Conservation (phyloP, 768 basidiomycete genomes). For the Leucocoprinus sp. region DNA sequence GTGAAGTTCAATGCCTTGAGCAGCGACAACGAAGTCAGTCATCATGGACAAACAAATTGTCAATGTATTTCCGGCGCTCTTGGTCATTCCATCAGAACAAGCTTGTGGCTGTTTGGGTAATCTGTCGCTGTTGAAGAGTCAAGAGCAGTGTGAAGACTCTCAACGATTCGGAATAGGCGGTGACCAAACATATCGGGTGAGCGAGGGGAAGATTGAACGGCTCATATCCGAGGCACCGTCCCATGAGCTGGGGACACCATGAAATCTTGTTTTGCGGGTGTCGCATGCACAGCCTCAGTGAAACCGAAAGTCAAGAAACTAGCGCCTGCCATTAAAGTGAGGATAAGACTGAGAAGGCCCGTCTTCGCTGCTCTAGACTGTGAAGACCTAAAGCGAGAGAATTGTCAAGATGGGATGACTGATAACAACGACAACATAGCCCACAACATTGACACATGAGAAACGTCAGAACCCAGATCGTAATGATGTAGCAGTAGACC, state of each 20-base stretch:
- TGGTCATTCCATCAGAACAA: constrained; percentile 98
- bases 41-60: constrained; percentile 93
- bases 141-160: constrained; percentile 94
- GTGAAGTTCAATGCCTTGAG: constrained; percentile 83
- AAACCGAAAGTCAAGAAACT: constrained; percentile 99
- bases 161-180: constrained; percentile 97
- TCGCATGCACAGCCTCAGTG: constrained; percentile 88
- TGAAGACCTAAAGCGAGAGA: constrained; percentile 54
- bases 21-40: constrained; percentile 81
- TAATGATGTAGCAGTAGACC: constrained; percentile 84
- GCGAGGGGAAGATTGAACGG: constrained; percentile 94
- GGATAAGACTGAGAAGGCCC: constrained; percentile 78
- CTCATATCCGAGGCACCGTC: constrained; percentile 75
- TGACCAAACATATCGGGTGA: constrained; percentile 93
- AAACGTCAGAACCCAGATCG: constrained; percentile 73
- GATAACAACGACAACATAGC: constrained; percentile 22
- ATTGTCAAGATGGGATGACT: constrained; percentile 6
- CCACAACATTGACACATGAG: constrained; percentile 71
- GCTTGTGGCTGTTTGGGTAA: constrained; percentile 96
- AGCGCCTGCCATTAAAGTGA: constrained; percentile 78
- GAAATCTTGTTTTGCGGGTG: constrained; percentile 75
- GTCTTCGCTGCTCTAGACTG: constrained; percentile 93
- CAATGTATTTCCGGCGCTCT: constrained; percentile 82
- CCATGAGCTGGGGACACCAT: constrained; percentile 67
- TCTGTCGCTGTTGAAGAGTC: constrained; percentile 98